Evolutionary conservation across 2,329 filamentous ascomycete genomes (phyloP).

Genomic region (Aureobasidium namibiae): DNA sequence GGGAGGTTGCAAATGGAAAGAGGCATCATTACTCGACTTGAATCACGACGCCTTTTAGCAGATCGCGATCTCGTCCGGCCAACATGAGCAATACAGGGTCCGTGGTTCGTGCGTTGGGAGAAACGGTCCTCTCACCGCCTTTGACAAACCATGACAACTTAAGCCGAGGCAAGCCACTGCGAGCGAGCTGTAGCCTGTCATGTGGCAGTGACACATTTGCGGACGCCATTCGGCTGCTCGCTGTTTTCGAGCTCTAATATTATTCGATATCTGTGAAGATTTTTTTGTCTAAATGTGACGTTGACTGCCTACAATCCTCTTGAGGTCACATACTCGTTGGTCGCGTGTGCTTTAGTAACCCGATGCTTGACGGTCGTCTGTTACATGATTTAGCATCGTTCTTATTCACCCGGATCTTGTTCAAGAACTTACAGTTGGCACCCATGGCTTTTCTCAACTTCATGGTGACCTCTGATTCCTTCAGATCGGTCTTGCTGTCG

Average conservation of each 20-base stretch:
- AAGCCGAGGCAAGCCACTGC: too few relatives aligned
- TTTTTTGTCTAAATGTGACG: not conserved
- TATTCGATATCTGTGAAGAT: not conserved
- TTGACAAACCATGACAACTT: not conserved
- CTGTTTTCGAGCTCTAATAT: not conserved
- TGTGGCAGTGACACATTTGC: not conserved
- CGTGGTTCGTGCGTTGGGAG: not conserved
- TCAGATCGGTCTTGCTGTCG: slow-evolving; percentile 10
- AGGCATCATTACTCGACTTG: not conserved
- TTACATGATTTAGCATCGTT: not conserved
- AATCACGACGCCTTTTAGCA: not conserved
- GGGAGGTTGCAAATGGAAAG: not conserved
- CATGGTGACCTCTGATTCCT: slow-evolving; percentile 6
- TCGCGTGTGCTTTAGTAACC: not conserved
- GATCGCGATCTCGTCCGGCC: not conserved
- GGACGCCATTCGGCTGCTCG: not conserved
- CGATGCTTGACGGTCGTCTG: slow-evolving; percentile 6
- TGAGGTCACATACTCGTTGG: not conserved
- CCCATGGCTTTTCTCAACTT: slow-evolving; percentile 11
- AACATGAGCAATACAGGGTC: not conserved
- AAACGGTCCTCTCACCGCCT: not conserved
- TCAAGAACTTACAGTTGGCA: slow-evolving; percentile 3
- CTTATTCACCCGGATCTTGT: not conserved
- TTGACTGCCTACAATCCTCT: not conserved
- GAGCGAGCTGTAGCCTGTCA: too few relatives aligned